These are phyloP conservation scores for Forsythia viridissima DNA, from an alignment of 257 asterid genomes.

Conservation along the genomic window DNA sequence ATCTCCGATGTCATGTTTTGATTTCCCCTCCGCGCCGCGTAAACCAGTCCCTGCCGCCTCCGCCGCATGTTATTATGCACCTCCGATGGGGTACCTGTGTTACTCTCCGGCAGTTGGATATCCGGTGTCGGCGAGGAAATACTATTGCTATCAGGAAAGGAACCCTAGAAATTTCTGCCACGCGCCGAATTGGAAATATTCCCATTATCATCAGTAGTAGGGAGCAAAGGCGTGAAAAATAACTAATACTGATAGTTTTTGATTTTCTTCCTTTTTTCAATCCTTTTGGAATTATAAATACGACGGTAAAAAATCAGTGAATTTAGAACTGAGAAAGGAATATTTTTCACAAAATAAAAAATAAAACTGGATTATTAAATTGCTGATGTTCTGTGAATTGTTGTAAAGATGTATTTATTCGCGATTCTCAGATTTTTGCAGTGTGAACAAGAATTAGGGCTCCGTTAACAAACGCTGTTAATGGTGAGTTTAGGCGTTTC, in stretches of 20 bases:
- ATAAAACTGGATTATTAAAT: not conserved
- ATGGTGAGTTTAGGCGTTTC: too few species aligned
- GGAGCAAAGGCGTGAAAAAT: not conserved
- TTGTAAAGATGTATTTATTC: not conserved
- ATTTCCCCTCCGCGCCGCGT: conserved; percentile 41
- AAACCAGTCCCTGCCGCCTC: conserved; percentile 18
- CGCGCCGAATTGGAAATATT: conserved; percentile 30
- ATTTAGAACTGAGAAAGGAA: not conserved
- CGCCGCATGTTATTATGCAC: not conserved
- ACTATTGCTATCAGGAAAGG: conserved; percentile 24
- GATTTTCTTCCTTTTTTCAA: not conserved
- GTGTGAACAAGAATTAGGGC: not conserved
- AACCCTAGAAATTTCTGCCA: conserved; percentile 24
- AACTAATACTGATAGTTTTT: too few species aligned
- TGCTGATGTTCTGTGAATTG: not conserved
- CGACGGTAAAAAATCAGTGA: not conserved
- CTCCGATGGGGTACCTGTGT: conserved; percentile 26
- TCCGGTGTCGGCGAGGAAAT: conserved; percentile 26
- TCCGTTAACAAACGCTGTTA: not conserved
- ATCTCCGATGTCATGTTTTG: conserved; percentile 63
- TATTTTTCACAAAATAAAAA: not conserved
- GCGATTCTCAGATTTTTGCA: not conserved
- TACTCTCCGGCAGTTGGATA: conserved; percentile 28
- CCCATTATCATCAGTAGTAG: conserved; percentile 15
- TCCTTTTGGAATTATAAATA: not conserved